Evolutionary conservation across 306 rosid genomes (phyloP), one percentile per base, ranked within the genome.

Genomic region (Cicer yamashitae): DNA sequence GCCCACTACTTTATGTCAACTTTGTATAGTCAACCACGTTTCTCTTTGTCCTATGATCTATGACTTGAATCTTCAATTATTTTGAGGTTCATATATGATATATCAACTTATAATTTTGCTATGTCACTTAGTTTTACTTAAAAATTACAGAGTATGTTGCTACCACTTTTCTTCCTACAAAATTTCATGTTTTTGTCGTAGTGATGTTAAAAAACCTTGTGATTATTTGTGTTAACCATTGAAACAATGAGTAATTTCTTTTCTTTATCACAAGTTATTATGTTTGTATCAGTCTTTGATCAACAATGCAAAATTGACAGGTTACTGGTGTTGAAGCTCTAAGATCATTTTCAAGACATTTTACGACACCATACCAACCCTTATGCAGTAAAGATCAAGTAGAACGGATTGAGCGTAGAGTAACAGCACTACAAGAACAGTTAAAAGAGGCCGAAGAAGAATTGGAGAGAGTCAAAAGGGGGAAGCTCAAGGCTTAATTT

Each of bases 321-420:
- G 99, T 96, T 75, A 96, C 99, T 4, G 97, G 99, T 54, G 89
- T 92, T 40, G 93, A 88, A 48, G 96, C 98, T 53, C 74, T 96
- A 77, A 86, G 76, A 85, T 84, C 86, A 14, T 96, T 96, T 86
- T 96, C 99, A 34, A 20, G 47, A 15, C 77, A 87, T 50, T 96
- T 96, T 81, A 43, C 75, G 67, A 39, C 84, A n/a, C 96, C 92
- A 1, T 89, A 96, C 74, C 78, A 86, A 75, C 77, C 96, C 48
- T 12, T 77, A 50, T 44, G 44, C 22, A 65, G 87, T 81, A 58
- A 8, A 38, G 86, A 84, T 80, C 77, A 77, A 3, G 86, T 84
- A 82, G 98, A 90, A 75, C 81, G 86, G 40, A 59, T 92, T 74
- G 91, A 96, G 89, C 81, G 54, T 52, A 90, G 77, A 73, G 70